Evolutionary conservation across 2,329 filamentous ascomycete genomes (phyloP).

Genomic region (Colletotrichum scovillei): DNA sequence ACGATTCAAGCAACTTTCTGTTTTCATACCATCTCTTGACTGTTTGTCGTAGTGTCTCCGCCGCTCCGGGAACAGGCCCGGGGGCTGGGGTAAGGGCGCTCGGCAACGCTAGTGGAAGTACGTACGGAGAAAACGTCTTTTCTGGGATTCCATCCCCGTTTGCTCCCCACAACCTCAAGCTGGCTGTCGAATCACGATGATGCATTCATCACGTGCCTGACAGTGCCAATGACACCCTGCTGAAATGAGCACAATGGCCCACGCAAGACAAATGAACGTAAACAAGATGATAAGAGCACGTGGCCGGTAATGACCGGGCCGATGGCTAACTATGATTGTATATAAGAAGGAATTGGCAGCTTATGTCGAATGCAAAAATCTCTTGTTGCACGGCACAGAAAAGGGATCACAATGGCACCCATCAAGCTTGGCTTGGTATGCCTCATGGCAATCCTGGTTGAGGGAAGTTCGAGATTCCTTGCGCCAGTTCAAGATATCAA

Average conservation of each 20-base stretch:
- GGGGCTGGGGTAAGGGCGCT: not conserved
- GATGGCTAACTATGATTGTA: not conserved
- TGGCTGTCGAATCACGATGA: constrained; percentile 4
- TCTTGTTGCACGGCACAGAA: no score
- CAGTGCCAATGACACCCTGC: not conserved
- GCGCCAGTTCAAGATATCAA: constrained; percentile 42
- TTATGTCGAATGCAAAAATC: not conserved
- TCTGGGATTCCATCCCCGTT: constrained; percentile 5
- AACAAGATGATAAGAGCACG: constrained; percentile 16
- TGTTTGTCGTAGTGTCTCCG: not conserved
- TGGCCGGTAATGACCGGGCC: constrained; percentile 13
- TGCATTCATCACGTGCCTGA: constrained; percentile 17
- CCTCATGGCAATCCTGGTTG: not conserved
- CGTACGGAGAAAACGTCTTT: constrained; percentile 11
- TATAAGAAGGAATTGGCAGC: not conserved
- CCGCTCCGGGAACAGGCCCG: not conserved
- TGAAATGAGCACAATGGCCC: not conserved
- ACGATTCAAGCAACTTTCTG: no score
- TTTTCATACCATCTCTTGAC: no score
- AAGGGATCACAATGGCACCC: not conserved
- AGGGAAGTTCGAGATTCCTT: constrained; percentile 26
- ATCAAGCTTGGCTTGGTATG: constrained; percentile 20
- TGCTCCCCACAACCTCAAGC: constrained; percentile 2
- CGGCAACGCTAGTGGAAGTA: constrained; percentile 11
- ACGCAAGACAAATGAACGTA: not conserved